phyloP scores from a whole-genome alignment of 345 rosid species.

The Eucalyptus decipiens region DNA sequence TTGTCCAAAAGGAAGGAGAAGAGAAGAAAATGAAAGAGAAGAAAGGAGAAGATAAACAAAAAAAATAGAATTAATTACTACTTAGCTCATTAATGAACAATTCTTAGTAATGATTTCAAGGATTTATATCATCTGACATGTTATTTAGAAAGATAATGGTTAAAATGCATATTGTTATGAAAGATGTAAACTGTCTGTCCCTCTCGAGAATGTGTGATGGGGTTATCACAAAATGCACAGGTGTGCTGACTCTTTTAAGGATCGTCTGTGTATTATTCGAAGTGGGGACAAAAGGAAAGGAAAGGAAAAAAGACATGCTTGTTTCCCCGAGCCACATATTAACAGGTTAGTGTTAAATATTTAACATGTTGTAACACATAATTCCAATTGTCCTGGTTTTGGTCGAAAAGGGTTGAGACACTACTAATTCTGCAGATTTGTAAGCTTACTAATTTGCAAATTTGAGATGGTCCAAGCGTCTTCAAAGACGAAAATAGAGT shows the following conservation, averaged over 20 bases:
- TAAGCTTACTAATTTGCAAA: not conserved
- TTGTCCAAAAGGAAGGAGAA: no score
- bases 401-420: not conserved
- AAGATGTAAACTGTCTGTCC: not conserved
- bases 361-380: not conserved
- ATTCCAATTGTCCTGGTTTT: not conserved
- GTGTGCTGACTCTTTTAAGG: not conserved
- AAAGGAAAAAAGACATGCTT: not conserved
- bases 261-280: not conserved
- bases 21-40: no score
- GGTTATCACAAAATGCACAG: not conserved
- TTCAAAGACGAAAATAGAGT: not conserved
- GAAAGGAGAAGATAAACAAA: no score
- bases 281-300: not conserved
- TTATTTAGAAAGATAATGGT: not conserved
- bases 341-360: not conserved
- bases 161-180: not conserved
- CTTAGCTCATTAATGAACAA: no score
- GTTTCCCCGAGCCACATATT: not conserved
- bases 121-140: not conserved
- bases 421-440: not conserved
- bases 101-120: not conserved
- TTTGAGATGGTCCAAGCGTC: not conserved
- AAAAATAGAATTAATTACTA: accelerated
- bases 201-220: not conserved